phyloP scores from a whole-genome alignment of 2,329 filamentous ascomycete genomes.

The Didymella pomorum region DNA sequence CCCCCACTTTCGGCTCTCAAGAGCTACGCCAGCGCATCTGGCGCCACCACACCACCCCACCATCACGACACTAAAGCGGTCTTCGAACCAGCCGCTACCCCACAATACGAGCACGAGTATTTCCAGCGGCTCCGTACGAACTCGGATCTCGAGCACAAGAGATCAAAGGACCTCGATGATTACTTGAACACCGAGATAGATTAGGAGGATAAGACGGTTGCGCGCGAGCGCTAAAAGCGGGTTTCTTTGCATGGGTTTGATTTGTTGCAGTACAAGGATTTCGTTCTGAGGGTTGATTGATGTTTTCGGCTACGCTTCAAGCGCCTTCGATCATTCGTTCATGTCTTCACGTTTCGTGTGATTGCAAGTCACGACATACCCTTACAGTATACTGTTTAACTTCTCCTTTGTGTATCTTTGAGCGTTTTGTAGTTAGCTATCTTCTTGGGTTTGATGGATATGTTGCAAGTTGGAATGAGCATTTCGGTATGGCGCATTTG shows the following conservation, averaged over 20 bases:
- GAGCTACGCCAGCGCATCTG: neutral
- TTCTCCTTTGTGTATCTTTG: conserved; percentile 8
- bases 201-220: conserved; percentile 18
- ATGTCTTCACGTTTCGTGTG: neutral
- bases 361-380: conserved; percentile 7
- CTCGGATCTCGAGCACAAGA: conserved; percentile 11
- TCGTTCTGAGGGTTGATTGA: too few species aligned
- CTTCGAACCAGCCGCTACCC: conserved; percentile 17
- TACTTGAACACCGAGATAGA: conserved; percentile 20
- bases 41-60: neutral
- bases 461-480: neutral
- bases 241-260: conserved; percentile 3
- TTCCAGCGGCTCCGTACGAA: conserved; percentile 13
- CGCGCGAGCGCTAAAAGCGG: conserved; percentile 22
- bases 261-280: conserved; percentile 3
- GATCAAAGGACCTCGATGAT: conserved; percentile 15
- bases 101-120: conserved; percentile 21
- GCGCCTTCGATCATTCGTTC: neutral
- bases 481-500: neutral
- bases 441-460: neutral
- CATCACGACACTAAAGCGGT: conserved; percentile 18
- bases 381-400: conserved; percentile 13
- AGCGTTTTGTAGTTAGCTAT: neutral
- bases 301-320: neutral
- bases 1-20: conserved; percentile 18